Percentiles rank a stretch among this genome's conserved stretches.
Conservation (phyloP, 2,329 filamentous ascomycete species). For the Elsinoe batatas region DNA sequence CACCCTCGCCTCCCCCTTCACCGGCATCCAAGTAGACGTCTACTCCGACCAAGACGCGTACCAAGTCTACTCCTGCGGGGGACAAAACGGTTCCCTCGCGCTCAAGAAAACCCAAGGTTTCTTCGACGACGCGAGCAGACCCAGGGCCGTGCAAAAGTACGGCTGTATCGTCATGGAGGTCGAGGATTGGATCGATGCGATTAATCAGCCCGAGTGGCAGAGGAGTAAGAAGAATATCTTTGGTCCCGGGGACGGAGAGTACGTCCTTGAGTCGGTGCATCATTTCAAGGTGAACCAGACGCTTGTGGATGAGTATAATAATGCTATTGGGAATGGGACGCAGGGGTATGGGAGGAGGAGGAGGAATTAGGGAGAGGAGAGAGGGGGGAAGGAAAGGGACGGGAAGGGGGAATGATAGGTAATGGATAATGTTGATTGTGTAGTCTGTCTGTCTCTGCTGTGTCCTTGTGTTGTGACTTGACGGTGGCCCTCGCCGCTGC, state of each 20-base stretch:
- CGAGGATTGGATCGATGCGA: slow-evolving; percentile 86
- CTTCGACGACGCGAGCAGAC: slow-evolving; percentile 42
- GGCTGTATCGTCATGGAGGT: slow-evolving; percentile 87
- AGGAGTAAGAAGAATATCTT: slow-evolving; percentile 47
- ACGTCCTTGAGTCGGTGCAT: slow-evolving; percentile 36
- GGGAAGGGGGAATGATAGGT: background rate
- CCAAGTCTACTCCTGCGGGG: slow-evolving; percentile 78
- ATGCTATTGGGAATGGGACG: background rate
- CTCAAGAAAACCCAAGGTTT: slow-evolving; percentile 64
- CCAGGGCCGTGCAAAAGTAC: slow-evolving; percentile 59
- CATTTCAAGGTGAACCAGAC: slow-evolving; percentile 31
- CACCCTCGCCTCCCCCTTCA: slow-evolving; percentile 60
- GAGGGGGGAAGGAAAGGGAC: background rate
- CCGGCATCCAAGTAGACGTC: slow-evolving; percentile 74
- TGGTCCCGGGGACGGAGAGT: slow-evolving; percentile 34
- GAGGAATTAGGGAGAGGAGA: background rate
- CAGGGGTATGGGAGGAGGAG: background rate
- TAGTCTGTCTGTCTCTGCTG: background rate
- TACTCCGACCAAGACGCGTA: slow-evolving; percentile 77
- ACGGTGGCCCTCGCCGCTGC: no score
- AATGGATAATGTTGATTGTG: slow-evolving; percentile 4
- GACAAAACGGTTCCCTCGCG: slow-evolving; percentile 59
- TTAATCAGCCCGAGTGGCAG: slow-evolving; percentile 86
- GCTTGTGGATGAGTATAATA: slow-evolving; percentile 5
- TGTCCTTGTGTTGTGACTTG: background rate